Evolutionary conservation across 2,329 filamentous ascomycete species (phyloP), one percentile per base, ranked within the genome.

Genomic region (Phialocephala subalpina): DNA sequence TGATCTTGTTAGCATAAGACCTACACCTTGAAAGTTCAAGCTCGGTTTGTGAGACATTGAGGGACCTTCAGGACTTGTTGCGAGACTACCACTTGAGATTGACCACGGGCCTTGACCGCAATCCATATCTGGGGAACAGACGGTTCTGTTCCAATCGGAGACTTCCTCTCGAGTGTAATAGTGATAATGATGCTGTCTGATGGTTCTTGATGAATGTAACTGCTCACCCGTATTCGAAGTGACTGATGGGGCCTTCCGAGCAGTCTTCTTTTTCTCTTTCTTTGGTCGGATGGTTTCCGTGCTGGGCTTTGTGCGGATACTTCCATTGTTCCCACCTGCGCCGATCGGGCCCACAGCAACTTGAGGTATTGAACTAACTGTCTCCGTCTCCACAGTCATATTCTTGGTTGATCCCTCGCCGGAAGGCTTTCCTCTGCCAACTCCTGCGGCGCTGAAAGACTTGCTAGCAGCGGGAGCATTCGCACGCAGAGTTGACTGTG

Each of bases 341-440:
- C 87, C 87, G 20, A 86, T 84, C 22, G 89, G 88, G n/a, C 87
- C 87, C 38, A 97, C 83, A 11, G 91, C 88, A 33, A 94, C 87
- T 75, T 97, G 94, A 12, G 94, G 93, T 62, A 97, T 92, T 2
- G 94, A 97, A 52, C 89, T 91, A 42, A 99, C 96, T 0, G 94
- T 97, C 79, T 99, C 96, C 0, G 96, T 97, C 81, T 99, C 96
- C 16, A 98, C 95, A 11, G 93, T 98, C 94, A 99, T 97, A 73
- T 93, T 96, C 75, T 91, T 89, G 64, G 90, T 86, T 40, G 92
- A 91, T n/a, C 89, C 90, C 76, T 97, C 92, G 60, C 84, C 82
- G 12, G 80, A 77, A 33, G 87, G 82, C 76, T 94, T 93, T 38
- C 87, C 84, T 75, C 94, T 92, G 63, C 83, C 81, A 63, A 90